Base-by-base conservation (phyloP, 2,329 filamentous ascomycete species). In the Dichotomopilus funicola region DNA sequence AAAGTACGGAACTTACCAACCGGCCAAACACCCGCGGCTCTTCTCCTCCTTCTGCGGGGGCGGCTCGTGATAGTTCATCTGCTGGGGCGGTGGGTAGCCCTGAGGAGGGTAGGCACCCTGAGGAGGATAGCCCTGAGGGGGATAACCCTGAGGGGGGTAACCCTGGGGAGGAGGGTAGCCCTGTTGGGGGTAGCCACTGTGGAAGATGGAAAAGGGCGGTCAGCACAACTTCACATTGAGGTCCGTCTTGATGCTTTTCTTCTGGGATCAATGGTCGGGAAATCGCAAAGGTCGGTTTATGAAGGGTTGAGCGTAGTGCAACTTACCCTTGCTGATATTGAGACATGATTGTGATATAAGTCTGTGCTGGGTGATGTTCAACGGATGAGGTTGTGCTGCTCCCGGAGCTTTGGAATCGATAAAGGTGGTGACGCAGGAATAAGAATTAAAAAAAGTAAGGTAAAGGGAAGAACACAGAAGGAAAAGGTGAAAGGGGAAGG, bases 21-120 rank as follows among this genome's bases (percentile, higher is more conserved):
- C 64, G 63, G 72, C 71, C 49, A 74, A 63, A 56, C 72, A 74
- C 45, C 72, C 72, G 60, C 72, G 70, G 61, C 70, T 72, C 67
- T 73, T 72, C 59, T 73, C 70, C 59, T 68, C 62, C 53, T 71
- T 65, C 40, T 66, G 68, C 49, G 70, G 70, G n/a, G 67, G 62
- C 38, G 62, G 58, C 49, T 64, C 66, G 53, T 66, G 66, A 45
- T 71, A 71, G 42, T 68, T 62, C 70, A 72, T 71, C 65, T 70
- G 53, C 41, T 47, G 53, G 11, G 45, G 54, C n/a, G 55, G 57
- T 11, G 53, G 57, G 11, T 53, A 52, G 6, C 45, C 44, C 6
- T 46, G 47, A 6, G 41, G 42, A 13, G 56, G 49, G 41, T 52
- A 49, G 10, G 31, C 27, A 12, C 35, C 54, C 5, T 53, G 59